A percentile compares a stretch with the other conserved stretches of the same genome.
Evolutionary conservation across 1,284 basidiomycete species (phyloP).

Genomic region (Meripilus lineatus): DNA sequence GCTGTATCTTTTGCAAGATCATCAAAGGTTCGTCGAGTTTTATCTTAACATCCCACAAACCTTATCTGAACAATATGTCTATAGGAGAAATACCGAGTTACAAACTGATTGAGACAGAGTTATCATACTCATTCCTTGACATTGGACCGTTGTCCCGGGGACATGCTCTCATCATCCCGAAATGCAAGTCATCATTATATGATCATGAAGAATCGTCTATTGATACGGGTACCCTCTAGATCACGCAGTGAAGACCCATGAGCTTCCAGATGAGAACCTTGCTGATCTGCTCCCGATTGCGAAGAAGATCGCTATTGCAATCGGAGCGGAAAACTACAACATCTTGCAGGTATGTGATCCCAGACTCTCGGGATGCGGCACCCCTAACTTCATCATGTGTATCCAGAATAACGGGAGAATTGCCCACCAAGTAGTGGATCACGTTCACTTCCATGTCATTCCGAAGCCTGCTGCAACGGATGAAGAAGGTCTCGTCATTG

Average conservation of each 20-base stretch:
- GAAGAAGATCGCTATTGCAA: conserved; percentile 84
- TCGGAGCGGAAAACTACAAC: conserved; percentile 79
- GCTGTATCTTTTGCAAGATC: conserved; percentile 89
- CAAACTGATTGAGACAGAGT: conserved; percentile 79
- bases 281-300: conserved; percentile 71
- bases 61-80: neutral
- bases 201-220: neutral
- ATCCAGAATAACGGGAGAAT: conserved; percentile 77
- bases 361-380: neutral
- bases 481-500: conserved; percentile 68
- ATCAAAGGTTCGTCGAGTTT: conserved; percentile 68
- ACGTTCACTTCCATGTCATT: conserved; percentile 90
- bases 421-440: conserved; percentile 81
- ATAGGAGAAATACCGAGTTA: conserved; percentile 73
- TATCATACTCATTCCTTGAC: conserved; percentile 82
- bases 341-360: conserved; percentile 56
- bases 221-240: conserved; percentile 39
- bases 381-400: neutral
- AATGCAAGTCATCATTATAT: conserved; percentile 50
- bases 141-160: conserved; percentile 85
- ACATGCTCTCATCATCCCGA: conserved; percentile 87
- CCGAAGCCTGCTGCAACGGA: conserved; percentile 70
- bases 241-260: conserved; percentile 72
- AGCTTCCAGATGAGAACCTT: conserved; percentile 78
- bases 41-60: neutral